Evolutionary conservation across 228 moss, liverwort and hornwort genomes (phyloP).

Genomic region (Sphagnum fallax): DNA sequence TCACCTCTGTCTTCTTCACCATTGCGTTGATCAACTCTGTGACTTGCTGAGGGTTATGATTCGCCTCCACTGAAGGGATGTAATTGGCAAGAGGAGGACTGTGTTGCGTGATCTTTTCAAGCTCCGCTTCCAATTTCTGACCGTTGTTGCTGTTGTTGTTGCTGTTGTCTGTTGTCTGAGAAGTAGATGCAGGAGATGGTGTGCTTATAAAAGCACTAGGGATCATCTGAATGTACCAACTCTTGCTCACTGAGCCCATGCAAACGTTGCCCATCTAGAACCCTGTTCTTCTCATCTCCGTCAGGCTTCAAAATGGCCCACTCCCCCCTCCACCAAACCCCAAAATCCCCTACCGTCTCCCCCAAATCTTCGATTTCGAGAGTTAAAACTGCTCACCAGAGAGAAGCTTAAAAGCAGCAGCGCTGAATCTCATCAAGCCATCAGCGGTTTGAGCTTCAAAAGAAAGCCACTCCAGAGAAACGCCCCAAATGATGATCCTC

Average conservation of each 20-base stretch:
- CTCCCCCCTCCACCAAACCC: too few relatives aligned
- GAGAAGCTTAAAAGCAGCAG: too few relatives aligned
- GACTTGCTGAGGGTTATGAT: slow-evolving; percentile 3
- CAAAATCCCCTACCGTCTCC: too few relatives aligned
- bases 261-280: slow-evolving; percentile 52
- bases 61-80: slow-evolving; percentile 5
- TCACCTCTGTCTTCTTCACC: slow-evolving; percentile 25
- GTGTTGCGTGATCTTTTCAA: not conserved
- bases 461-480: too few relatives aligned
- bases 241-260: slow-evolving; percentile 31
- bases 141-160: not conserved
- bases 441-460: too few relatives aligned
- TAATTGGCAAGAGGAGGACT: slow-evolving; percentile 1
- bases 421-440: too few relatives aligned
- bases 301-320: too few relatives aligned
- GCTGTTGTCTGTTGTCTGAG: not conserved
- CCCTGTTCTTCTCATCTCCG: not conserved
- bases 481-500: too few relatives aligned
- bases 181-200: not conserved
- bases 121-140: not conserved
- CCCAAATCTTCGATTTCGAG: too few relatives aligned
- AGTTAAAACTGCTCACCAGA: too few relatives aligned
- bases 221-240: not conserved
- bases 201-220: not conserved
- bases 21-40: slow-evolving; percentile 8